Conservation (phyloP, 805 yeast species). For the Saturnispora mendoncae region DNA sequence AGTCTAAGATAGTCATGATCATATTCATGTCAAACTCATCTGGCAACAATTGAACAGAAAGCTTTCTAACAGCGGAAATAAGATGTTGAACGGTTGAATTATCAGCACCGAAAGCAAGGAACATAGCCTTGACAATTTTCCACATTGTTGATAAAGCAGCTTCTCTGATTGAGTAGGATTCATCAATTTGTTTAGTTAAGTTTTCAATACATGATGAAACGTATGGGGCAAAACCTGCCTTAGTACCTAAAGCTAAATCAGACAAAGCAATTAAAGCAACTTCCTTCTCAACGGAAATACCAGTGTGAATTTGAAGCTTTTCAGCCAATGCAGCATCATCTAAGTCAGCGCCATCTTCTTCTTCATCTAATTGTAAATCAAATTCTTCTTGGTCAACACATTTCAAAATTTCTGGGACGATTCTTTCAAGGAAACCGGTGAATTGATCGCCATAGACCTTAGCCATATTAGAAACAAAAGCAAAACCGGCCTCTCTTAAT, state of each 20-base stretch:
- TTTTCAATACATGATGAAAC: slow-evolving; percentile 61
- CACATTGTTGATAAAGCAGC: slow-evolving; percentile 76
- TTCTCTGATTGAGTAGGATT: slow-evolving; percentile 86
- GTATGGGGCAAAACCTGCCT: slow-evolving; percentile 67
- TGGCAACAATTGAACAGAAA: slow-evolving; percentile 52
- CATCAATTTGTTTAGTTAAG: slow-evolving; percentile 64
- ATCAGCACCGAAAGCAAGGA: slow-evolving; percentile 41
- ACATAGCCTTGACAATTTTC: slow-evolving; percentile 71
- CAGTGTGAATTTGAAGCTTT: slow-evolving; percentile 82
- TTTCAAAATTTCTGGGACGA: slow-evolving; percentile 76
- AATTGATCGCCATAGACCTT: slow-evolving; percentile 89
- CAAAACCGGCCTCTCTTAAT: slow-evolving; percentile 90
- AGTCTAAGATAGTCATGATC: slow-evolving; percentile 72
- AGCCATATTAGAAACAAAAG: slow-evolving; percentile 89
- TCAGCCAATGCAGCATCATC: slow-evolving; percentile 58
- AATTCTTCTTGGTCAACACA: slow-evolving; percentile 85
- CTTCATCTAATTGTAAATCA: slow-evolving; percentile 42
- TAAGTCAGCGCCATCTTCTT: slow-evolving; percentile 41
- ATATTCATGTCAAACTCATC: slow-evolving; percentile 80
- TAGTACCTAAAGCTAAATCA: slow-evolving; percentile 83
- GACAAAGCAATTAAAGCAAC: slow-evolving; percentile 86
- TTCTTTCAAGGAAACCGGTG: slow-evolving; percentile 70
- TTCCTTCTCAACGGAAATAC: slow-evolving; percentile 92
- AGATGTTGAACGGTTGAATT: slow-evolving; percentile 49
- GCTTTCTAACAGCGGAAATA: slow-evolving; percentile 56